Evolutionary conservation across 257 asterid genomes (phyloP).

Genomic region (Fraxinus americana): DNA sequence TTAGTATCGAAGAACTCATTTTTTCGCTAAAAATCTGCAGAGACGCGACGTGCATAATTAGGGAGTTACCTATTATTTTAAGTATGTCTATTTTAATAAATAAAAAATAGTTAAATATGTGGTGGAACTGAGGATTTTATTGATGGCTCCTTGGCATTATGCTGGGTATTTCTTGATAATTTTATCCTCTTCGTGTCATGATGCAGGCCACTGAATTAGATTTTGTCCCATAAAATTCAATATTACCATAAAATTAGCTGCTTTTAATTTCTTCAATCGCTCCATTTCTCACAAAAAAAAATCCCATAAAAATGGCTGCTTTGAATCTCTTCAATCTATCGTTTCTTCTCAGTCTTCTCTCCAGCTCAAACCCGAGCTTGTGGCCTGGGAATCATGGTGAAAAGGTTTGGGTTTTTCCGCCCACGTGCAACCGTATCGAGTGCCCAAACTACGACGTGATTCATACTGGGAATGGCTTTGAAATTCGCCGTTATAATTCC

Average conservation of each 20-base stretch:
- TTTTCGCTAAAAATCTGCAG: too few species aligned
- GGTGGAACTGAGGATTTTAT: too few species aligned
- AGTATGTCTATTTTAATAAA: too few species aligned
- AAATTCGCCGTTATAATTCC: constrained; percentile 82
- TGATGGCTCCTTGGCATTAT: not conserved
- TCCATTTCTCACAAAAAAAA: not conserved
- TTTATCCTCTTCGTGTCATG: constrained; percentile 19
- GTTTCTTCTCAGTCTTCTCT: constrained; percentile 44
- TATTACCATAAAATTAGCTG: too few species aligned
- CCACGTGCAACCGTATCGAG: constrained; percentile 76
- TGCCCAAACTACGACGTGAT: constrained; percentile 79
- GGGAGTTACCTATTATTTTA: too few species aligned
- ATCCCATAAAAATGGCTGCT: constrained; percentile 36
- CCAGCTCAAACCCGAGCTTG: constrained; percentile 23
- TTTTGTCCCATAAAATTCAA: not conserved
- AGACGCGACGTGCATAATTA: too few species aligned
- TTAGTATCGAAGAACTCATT: too few species aligned
- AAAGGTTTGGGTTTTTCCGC: constrained; percentile 52
- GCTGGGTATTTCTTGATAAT: not conserved
- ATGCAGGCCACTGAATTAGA: constrained; percentile 5
- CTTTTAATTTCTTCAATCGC: not conserved
- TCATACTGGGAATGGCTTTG: constrained; percentile 68
- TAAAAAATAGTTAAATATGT: too few species aligned
- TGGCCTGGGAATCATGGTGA: constrained; percentile 18
- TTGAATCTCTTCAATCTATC: constrained; percentile 45